Conservation (phyloP, 2,329 filamentous ascomycete species). For the Alternaria triticimaculans region DNA sequence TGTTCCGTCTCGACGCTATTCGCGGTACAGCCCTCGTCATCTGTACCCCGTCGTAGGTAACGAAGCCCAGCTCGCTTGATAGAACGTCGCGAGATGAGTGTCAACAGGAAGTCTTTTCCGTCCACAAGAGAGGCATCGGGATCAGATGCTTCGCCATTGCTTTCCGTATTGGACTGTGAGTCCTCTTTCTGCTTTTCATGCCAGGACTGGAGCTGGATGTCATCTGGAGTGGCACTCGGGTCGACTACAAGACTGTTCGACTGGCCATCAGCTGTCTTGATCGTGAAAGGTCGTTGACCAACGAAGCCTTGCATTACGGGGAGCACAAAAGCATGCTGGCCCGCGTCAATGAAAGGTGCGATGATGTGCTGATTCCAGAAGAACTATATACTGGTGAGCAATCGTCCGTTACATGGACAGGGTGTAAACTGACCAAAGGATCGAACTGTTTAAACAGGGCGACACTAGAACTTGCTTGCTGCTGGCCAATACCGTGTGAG, state of each 20-base stretch:
- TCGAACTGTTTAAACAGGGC: conserved; percentile 78
- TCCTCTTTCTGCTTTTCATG: conserved; percentile 38
- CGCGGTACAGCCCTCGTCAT: conserved; percentile 86
- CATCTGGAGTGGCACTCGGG: conserved; percentile 40
- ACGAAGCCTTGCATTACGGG: conserved; percentile 95
- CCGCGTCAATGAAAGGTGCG: conserved; percentile 74
- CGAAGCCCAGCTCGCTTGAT: conserved; percentile 84
- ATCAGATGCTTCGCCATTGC: conserved; percentile 14
- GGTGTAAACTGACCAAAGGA: conserved; percentile 58
- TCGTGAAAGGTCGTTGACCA: conserved; percentile 80
- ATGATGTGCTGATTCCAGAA: conserved; percentile 91
- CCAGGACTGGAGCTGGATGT: conserved; percentile 45
- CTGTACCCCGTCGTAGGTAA: conserved; percentile 87
- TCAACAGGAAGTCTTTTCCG: conserved; percentile 72
- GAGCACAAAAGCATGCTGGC: conserved; percentile 73
- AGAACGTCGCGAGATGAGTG: conserved; percentile 87
- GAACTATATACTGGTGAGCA: conserved; percentile 57
- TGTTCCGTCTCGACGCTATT: conserved; percentile 97
- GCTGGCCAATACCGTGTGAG: conserved; percentile 66
- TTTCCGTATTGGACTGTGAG: conserved; percentile 23
- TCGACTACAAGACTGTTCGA: conserved; percentile 45
- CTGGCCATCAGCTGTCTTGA: conserved; percentile 59
- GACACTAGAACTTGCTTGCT: conserved; percentile 54
- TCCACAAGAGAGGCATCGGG: conserved; percentile 45
- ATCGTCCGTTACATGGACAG: neutral